Evolutionary conservation across 805 yeast genomes (phyloP), one percentile per base, ranked within the genome.

Genomic region (Candida tallmaniae): DNA sequence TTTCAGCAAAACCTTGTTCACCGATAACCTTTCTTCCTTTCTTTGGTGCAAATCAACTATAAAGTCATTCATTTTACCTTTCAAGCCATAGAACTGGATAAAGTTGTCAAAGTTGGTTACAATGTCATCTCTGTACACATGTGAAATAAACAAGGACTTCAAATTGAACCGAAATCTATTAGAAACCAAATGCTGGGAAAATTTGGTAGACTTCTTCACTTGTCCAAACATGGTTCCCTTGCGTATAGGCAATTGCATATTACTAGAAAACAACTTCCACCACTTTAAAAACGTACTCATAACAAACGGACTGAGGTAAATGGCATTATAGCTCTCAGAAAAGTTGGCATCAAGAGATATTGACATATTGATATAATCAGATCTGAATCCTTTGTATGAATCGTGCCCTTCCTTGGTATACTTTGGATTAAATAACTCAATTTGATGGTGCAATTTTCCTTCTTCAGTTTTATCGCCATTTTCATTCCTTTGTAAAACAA

Each of bases 181-280:
- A 2, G 96, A 80, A 45, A 68, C 76, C 26, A 89, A 62, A 53
- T 81, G 84, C 32, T 74, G 72, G 0, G 94, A 83, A 49, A 89
- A 83, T 54, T 86, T 88, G 38, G 76, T 76, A 6, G 77, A 63
- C 20, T 70, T 56, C 35, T 68, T 68, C 5, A 59, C 51, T 15
- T 74, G 74, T 0, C 77, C 78, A 62, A 86, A 90, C 16, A 93
- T 51, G 1, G 60, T 56, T 0, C 97, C 97, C 29, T 74, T 69
- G 33, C 94, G 72, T 11, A 87, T 73, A 0, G 97, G 96, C 14
- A 89, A 64, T 34, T 87, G 77, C 45, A 83, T 68, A 36, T 81
- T 79, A 17, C 90, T 81, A n/a, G 81, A 73, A 56, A 90, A 90
- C 44, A 84, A 71, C 22, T 61, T 59, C 95, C 96, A 89, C 97